These are phyloP conservation scores for Aspergillus eucalypticola DNA, from an alignment of 2,329 filamentous ascomycete species.

Conservation along the genomic window DNA sequence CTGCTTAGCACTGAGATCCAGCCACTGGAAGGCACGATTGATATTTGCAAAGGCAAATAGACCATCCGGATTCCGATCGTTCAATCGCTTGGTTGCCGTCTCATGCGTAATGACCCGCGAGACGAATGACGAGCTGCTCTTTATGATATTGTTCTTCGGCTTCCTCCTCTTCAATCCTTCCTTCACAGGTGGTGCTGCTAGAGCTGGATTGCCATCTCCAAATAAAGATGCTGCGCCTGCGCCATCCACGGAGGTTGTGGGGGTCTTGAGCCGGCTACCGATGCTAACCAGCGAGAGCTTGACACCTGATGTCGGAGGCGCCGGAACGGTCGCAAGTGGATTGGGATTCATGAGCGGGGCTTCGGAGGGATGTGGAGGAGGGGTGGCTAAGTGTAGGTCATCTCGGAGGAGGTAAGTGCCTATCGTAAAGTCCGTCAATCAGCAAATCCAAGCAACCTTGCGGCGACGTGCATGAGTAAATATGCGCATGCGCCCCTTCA, in stretches of 20 bases:
- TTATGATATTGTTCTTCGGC: slow-evolving; percentile 96
- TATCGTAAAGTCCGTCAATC: slow-evolving; percentile 41
- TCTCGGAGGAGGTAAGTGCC: slow-evolving; percentile 90
- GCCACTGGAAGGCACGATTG: slow-evolving; percentile 93
- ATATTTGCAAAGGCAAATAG: slow-evolving; percentile 93
- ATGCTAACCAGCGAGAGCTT: slow-evolving; percentile 77
- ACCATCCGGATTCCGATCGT: slow-evolving; percentile 75
- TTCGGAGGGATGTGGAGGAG: slow-evolving; percentile 93
- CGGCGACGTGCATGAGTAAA: background rate
- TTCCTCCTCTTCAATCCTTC: slow-evolving; percentile 74
- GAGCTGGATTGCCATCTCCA: slow-evolving; percentile 78
- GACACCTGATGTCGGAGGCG: slow-evolving; percentile 81
- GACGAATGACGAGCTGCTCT: slow-evolving; percentile 98
- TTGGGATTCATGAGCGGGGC: slow-evolving; percentile 84
- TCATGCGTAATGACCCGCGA: slow-evolving; percentile 95
- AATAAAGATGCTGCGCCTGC: slow-evolving; percentile 64
- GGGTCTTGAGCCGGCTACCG: slow-evolving; percentile 57
- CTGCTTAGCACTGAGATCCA: slow-evolving; percentile 72
- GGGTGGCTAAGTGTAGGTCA: slow-evolving; percentile 87
- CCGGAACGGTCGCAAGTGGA: slow-evolving; percentile 80
- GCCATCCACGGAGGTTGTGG: slow-evolving; percentile 49
- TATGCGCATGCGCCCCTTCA: background rate
- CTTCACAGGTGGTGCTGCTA: slow-evolving; percentile 66
- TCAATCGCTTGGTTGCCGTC: slow-evolving; percentile 71
- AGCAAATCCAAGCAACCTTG: background rate